A percentile compares a stretch with the other conserved stretches of the same genome.
phyloP scores from a whole-genome alignment of 202 grass and related monocot genomes.

The Brachypodium distachyon region DNA sequence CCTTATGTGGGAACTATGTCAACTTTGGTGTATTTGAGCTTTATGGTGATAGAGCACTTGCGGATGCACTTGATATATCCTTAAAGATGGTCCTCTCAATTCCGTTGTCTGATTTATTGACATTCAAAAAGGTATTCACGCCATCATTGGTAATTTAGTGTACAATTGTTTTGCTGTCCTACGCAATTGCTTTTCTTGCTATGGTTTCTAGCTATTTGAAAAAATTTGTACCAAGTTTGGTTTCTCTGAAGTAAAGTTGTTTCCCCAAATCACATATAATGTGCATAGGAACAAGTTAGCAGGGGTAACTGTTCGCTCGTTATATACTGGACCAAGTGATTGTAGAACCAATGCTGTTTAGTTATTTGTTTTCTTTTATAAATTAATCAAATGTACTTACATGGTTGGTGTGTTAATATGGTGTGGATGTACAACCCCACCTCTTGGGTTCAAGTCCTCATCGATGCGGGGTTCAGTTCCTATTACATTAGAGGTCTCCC shows the following conservation, averaged over 20 bases:
- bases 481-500: too few species aligned
- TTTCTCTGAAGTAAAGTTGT: not conserved
- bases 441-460: too few species aligned
- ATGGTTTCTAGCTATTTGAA: too few species aligned
- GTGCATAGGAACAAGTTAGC: not conserved
- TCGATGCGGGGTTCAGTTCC: too few species aligned
- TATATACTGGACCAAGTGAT: not conserved
- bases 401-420: too few species aligned
- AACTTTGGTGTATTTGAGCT: slow-evolving; percentile 99
- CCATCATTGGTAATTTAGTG: slow-evolving; percentile 13
- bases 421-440: too few species aligned
- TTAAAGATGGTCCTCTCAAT: slow-evolving; percentile 93
- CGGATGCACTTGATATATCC: slow-evolving; percentile 91
- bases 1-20: slow-evolving; percentile 94
- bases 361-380: not conserved
- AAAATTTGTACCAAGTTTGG: not conserved
- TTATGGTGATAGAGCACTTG: slow-evolving; percentile 93
- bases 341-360: not conserved
- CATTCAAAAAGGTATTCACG: slow-evolving; percentile 70
- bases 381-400: not conserved
- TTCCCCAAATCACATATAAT: not conserved
- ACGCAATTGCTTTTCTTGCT: not conserved
- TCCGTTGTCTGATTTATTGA: slow-evolving; percentile 81
- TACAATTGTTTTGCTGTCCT: not conserved
- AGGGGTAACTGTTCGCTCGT: slow-evolving; percentile 7